Percentiles rank a stretch among this genome's conserved stretches.
These are phyloP conservation scores for Epicoccum sorghinum DNA, from an alignment of 2,329 filamentous ascomycete genomes.

Conservation along the genomic window DNA sequence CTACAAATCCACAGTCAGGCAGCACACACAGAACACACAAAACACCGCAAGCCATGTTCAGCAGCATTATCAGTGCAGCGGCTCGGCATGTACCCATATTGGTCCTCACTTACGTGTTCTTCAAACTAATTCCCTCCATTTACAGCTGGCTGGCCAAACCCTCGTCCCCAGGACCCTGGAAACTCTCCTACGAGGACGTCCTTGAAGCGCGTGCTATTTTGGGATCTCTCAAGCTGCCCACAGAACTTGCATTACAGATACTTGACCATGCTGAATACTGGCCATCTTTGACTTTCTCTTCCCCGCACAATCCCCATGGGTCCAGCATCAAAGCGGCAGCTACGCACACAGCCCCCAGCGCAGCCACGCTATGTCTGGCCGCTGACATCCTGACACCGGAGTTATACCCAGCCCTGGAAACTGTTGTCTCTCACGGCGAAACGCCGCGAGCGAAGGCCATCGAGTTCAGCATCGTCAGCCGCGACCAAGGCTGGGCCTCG, in stretches of 20 bases:
- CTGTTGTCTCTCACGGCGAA: slow-evolving; percentile 17
- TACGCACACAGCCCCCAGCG: slow-evolving; percentile 3
- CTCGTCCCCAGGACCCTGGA: background rate
- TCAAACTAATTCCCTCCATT: background rate
- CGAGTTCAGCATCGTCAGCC: slow-evolving; percentile 30
- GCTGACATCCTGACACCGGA: slow-evolving; percentile 16
- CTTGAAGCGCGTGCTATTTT: slow-evolving; percentile 30
- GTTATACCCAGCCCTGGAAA: background rate
- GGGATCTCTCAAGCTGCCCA: slow-evolving; percentile 31
- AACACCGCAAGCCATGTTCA: background rate
- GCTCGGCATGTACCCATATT: background rate
- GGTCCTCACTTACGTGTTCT: background rate
- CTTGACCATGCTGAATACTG: slow-evolving; percentile 38
- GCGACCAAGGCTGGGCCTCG: slow-evolving; percentile 44
- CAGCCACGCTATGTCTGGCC: slow-evolving; percentile 26
- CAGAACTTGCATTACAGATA: slow-evolving; percentile 38
- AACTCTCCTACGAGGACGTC: slow-evolving; percentile 30
- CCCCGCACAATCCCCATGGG: background rate
- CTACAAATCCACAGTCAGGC: background rate
- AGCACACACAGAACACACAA: no score
- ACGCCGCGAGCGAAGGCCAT: slow-evolving; percentile 30
- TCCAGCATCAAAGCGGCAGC: slow-evolving; percentile 4
- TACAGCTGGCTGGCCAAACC: background rate
- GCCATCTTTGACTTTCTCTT: slow-evolving; percentile 17
- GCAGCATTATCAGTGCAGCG: background rate